phyloP scores from a whole-genome alignment of 495 filamentous ascomycete genomes.

The Penicillium pulvis region DNA sequence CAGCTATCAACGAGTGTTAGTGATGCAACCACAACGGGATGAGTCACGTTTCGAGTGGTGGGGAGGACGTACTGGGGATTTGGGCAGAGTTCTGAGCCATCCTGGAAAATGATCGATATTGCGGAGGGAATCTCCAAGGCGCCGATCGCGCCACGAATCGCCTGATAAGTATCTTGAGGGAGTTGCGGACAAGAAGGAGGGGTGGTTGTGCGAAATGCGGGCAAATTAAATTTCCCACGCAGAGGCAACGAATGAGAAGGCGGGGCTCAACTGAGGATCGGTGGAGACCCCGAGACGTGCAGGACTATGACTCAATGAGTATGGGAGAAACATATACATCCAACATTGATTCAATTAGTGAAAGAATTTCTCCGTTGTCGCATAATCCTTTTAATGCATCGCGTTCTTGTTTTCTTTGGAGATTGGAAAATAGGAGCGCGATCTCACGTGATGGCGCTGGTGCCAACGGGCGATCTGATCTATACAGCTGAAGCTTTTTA shows the following conservation, averaged over 20 bases:
- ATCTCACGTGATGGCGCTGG: slow-evolving; percentile 33
- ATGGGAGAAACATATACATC: not conserved
- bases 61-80: slow-evolving; percentile 50
- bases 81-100: slow-evolving; percentile 63
- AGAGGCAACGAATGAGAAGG: slow-evolving; percentile 33
- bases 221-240: slow-evolving; percentile 38
- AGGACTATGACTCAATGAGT: slow-evolving; percentile 11
- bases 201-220: slow-evolving; percentile 40
- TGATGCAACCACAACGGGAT: not conserved
- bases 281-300: slow-evolving; percentile 25
- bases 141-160: slow-evolving; percentile 52
- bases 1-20: slow-evolving; percentile 37
- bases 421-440: slow-evolving; percentile 3
- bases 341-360: slow-evolving; percentile 5
- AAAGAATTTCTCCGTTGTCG: not conserved
- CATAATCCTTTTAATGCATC: slow-evolving; percentile 1
- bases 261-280: slow-evolving; percentile 30
- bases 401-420: slow-evolving; percentile 2
- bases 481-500: not conserved
- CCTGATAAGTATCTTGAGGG: slow-evolving; percentile 53
- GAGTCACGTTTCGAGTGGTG: slow-evolving; percentile 23
- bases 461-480: slow-evolving; percentile 28
- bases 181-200: slow-evolving; percentile 29
- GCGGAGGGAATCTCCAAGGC: slow-evolving; percentile 49
- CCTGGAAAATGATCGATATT: slow-evolving; percentile 50